A percentile compares a stretch with the other conserved stretches of the same genome.
These are phyloP conservation scores for Passalora sequoiae DNA, from an alignment of 2,329 filamentous ascomycete genomes.

Conservation along the genomic window DNA sequence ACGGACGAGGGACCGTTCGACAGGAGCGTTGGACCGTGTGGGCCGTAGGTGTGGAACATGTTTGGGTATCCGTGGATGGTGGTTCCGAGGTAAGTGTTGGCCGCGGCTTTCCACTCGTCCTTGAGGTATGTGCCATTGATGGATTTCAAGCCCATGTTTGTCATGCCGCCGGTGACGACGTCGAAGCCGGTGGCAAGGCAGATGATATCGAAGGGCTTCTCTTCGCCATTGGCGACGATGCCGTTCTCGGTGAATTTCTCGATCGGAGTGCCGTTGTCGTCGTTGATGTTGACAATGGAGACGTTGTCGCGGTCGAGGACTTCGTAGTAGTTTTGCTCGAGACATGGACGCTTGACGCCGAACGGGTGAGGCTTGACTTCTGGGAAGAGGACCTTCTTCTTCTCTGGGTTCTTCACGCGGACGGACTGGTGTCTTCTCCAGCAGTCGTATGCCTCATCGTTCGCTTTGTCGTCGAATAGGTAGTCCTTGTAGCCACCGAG, in stretches of 20 bases:
- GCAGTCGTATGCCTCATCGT: conserved; percentile 44
- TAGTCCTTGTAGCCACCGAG: conserved; percentile 31
- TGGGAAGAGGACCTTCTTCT: conserved; percentile 45
- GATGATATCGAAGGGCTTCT: conserved; percentile 45
- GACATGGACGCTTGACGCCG: conserved; percentile 44
- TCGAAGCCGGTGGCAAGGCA: conserved; percentile 46
- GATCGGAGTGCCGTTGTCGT: conserved; percentile 35
- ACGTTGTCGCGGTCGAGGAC: conserved; percentile 42
- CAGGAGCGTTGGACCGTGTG: conserved; percentile 42
- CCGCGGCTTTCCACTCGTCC: conserved; percentile 43
- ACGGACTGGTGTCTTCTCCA: conserved; percentile 43
- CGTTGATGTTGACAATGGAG: conserved; percentile 40
- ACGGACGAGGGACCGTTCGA: conserved; percentile 41
- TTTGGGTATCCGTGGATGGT: conserved; percentile 30
- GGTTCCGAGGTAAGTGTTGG: conserved; percentile 43
- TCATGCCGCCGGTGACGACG: conserved; percentile 44
- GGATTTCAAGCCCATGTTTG: conserved; percentile 42
- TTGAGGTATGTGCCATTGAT: conserved; percentile 25
- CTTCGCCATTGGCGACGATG: conserved; percentile 39
- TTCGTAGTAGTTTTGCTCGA: conserved; percentile 47
- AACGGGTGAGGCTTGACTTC: conserved; percentile 42
- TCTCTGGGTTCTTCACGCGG: conserved; percentile 41
- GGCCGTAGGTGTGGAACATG: conserved; percentile 38
- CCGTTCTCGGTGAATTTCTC: conserved; percentile 41
- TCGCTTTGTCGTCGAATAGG: conserved; percentile 38